phyloP scores from a whole-genome alignment of 257 asterid genomes.

The Nicotiana benthamiana region DNA sequence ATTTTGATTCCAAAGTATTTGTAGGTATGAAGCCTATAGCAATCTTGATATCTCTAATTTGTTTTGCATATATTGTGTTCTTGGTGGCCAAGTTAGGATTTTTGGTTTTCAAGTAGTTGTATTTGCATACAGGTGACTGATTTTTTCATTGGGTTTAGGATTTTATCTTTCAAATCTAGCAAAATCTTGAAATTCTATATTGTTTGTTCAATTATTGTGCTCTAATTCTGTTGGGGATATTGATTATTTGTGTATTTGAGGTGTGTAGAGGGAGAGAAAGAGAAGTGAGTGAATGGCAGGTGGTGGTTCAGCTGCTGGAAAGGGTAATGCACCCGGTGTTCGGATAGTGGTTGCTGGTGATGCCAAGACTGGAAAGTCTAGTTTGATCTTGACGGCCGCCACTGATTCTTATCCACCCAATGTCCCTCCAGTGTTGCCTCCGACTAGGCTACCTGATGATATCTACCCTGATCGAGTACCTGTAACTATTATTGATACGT shows the following conservation, averaged over 20 bases:
- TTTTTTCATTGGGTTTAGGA: conserved; percentile 6
- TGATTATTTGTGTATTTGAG: not conserved
- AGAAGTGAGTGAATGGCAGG: conserved; percentile 52
- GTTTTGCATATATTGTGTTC: not conserved
- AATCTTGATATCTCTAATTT: not conserved
- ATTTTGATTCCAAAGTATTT: not conserved
- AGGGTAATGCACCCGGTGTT: conserved; percentile 38
- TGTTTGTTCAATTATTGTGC: not conserved
- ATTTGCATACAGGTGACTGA: not conserved
- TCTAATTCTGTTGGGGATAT: not conserved
- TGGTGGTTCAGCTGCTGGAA: conserved; percentile 49
- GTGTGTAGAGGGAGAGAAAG: not conserved
- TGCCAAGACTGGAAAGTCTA: conserved; percentile 82
- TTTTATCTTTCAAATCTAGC: conserved; percentile 7
- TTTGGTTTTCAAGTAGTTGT: not conserved
- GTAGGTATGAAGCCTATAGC: not conserved
- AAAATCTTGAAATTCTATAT: not conserved
- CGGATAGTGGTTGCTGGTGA: conserved; percentile 98
- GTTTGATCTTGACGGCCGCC: conserved; percentile 83
- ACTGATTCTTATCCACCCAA: conserved; percentile 53
- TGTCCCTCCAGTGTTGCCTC: conserved; percentile 80
- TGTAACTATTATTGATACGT: conserved; percentile 84
- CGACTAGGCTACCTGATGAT: conserved; percentile 87
- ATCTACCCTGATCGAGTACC: conserved; percentile 87
- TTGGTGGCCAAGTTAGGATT: not conserved